Evolutionary conservation across 2,329 filamentous ascomycete species (phyloP), one percentile per base, ranked within the genome.

Genomic region (Cercospora berteroae): DNA sequence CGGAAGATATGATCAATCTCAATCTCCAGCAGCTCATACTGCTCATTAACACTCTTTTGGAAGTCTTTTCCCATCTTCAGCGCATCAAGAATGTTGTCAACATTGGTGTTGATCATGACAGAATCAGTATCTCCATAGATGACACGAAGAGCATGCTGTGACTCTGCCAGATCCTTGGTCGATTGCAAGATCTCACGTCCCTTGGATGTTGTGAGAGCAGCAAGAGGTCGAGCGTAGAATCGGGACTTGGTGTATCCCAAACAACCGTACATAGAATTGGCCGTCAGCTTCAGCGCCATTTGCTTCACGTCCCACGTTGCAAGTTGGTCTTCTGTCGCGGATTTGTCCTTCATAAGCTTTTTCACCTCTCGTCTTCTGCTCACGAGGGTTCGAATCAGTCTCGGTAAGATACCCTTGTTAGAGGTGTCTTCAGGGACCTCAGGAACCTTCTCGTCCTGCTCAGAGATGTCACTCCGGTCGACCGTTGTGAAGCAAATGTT

Each of bases 401-500:
- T 89, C 1, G 95, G 95, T 33, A 99, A 84, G 71, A 99, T 91
- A 64, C 95, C 95, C 75, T 91, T 90, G 0, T 90, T 88, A 77
- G 94, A 88, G 63, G 91, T 88, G 42, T 82, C 79, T 3, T 82
- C 82, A 2, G 94, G 94, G 1, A 97, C 90, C 69, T 96, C 92
- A 0, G 95, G 95, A 1, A 98, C 92, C 64, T 87, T 88, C 64
- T 98, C 93, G 63, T 97, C 93, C 60, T 95, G 91, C 50, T 94
- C 89, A 36, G 88, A 90, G 74, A 90, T 81, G 68, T 87, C 83
- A 48, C 87, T 84, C 73, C 95, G 86, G 69, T 98, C 92, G 6
- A 99, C 93, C 0, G 96, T 99, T 2, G 95, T 99, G 81, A 99
- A 99, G 83, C 96, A 99, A 74, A 99, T 99, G 80, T 99, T 99